Percentiles rank a stretch among this genome's conserved stretches.
phyloP scores from a whole-genome alignment of 1,284 basidiomycete species.

The Sporisorium sorghi region DNA sequence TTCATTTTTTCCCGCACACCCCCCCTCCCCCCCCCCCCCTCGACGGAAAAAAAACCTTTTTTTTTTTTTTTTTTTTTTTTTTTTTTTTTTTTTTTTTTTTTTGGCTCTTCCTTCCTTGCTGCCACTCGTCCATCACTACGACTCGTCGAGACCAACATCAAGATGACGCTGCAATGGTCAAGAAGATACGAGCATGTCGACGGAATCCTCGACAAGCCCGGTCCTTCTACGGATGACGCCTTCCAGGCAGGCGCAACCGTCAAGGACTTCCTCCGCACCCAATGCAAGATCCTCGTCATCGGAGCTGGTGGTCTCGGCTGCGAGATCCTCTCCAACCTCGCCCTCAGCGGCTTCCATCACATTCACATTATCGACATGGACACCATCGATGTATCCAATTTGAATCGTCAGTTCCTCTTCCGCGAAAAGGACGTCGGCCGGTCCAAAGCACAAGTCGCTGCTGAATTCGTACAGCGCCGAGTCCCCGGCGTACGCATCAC shows the following conservation, averaged over 20 bases:
- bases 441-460: conserved; percentile 92
- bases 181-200: conserved; percentile 57
- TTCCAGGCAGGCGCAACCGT: conserved; percentile 72
- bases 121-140: not conserved
- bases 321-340: conserved; percentile 67
- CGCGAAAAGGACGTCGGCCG: conserved; percentile 90
- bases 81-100: too few relatives aligned
- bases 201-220: conserved; percentile 82
- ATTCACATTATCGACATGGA: conserved; percentile 99
- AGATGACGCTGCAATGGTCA: conserved; percentile 20
- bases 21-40: too few relatives aligned
- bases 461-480: conserved; percentile 84
- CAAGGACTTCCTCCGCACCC: conserved; percentile 83
- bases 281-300: conserved; percentile 94
- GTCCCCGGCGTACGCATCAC: conserved; percentile 94
- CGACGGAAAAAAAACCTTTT: too few relatives aligned
- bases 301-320: conserved; percentile 71
- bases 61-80: too few relatives aligned
- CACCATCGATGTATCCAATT: conserved; percentile 98
- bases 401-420: conserved; percentile 98
- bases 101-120: not conserved
- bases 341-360: conserved; percentile 86
- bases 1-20: too few relatives aligned
- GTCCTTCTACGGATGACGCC: conserved; percentile 69
- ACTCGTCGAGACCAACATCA: not conserved